Base-by-base conservation (phyloP, 2,329 filamentous ascomycete genomes). In the Colletotrichum lini region DNA sequence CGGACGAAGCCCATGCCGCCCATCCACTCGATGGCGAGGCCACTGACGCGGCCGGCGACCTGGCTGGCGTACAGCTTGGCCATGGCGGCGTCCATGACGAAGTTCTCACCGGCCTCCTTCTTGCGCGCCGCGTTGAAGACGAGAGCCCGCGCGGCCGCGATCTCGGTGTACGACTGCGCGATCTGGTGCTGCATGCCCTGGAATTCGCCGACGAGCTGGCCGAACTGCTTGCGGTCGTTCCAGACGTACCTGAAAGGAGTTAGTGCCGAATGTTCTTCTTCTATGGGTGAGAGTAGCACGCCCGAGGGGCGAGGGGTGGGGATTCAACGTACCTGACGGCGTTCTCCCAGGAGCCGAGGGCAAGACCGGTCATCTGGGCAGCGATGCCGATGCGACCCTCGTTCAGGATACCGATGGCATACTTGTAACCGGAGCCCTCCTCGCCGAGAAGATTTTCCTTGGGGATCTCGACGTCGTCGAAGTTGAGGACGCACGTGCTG, bases 141-240 rank as follows among this genome's bases (percentile, higher is more conserved):
- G 26, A 99, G 88, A 10, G 95, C 94, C 61, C 96, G 91, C 0
- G 96, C 96, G 40, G 96, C 96, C 67, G 91, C 87, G 79, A 99
- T 98, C 82, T 99, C 96, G 30, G 93, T 94, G 85, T 96, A 98
- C 1, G 95, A 93, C 84, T 99, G 96, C 2, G 96, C 96, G 74
- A 99, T 92, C 86, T 99, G 96, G 86, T 98, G 95, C 85, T 98
- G 96, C 96, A 99, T 98, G 78, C 95, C 95, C 84, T 99, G 96
- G 89, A 99, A 99, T 81, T 97, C 94, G 78, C 96, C 96, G 72
- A 99, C 92, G 65, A 97, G 89, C 79, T 94, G 88, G 75, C 96
- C 96, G 80, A 99, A 99, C 85, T 99, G 96, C 86, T 94, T 95
- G 78, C 96, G 93, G 86, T 99, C 96, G 84, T 98, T 98, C 95